Conservation (phyloP, 1,139 yeast genomes). For the Citeromyces hawaiiensis region DNA sequence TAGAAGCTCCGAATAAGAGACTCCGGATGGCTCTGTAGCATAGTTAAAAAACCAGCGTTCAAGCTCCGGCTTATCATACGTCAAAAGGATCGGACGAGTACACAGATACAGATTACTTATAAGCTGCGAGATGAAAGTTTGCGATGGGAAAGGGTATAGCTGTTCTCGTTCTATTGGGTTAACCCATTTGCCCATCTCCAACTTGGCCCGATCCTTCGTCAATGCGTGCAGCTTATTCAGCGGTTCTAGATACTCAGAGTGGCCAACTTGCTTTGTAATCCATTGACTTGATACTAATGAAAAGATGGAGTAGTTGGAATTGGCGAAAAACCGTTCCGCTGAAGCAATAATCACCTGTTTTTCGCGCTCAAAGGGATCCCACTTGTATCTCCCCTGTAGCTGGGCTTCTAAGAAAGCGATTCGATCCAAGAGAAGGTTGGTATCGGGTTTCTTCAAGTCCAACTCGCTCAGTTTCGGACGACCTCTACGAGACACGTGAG, state of each 20-base stretch:
- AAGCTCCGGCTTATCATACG: background rate
- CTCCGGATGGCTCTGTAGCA: background rate
- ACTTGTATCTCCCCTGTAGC: background rate
- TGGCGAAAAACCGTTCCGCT: background rate
- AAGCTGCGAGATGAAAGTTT: background rate
- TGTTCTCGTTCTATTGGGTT: background rate
- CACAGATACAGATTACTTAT: background rate
- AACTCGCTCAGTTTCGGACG: background rate
- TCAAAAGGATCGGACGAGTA: background rate
- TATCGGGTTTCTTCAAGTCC: background rate
- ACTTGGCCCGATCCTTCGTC: background rate
- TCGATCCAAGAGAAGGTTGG: background rate
- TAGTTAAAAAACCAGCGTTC: background rate
- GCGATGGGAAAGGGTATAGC: background rate
- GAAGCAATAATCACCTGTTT: background rate
- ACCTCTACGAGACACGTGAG: background rate
- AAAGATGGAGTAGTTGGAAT: background rate
- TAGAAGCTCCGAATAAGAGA: background rate
- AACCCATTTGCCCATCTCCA: background rate
- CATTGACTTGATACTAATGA: background rate
- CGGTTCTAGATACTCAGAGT: constrained; percentile 1
- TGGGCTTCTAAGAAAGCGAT: background rate
- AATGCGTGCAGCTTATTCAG: background rate
- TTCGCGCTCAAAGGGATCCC: background rate
- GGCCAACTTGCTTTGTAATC: background rate